Conservation (phyloP, 2,329 filamentous ascomycete genomes). For the Fusarium acutatum region DNA sequence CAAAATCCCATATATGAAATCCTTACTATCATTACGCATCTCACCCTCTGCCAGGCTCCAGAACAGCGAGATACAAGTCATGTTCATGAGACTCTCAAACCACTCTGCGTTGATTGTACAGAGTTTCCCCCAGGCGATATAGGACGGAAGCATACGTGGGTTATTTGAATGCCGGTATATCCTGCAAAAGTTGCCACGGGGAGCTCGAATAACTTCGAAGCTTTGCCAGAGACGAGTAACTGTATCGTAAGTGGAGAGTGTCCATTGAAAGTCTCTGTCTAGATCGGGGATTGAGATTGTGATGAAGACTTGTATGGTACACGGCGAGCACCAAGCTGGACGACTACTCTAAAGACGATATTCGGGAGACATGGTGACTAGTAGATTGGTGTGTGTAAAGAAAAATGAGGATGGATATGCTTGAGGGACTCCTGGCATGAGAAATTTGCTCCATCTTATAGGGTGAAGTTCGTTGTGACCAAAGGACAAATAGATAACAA, state of each 20-base stretch:
- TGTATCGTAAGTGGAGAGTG: neutral
- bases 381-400: too few species aligned
- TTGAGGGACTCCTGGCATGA: neutral
- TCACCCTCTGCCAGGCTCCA: neutral
- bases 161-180: neutral
- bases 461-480: neutral
- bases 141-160: neutral
- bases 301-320: neutral
- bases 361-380: neutral
- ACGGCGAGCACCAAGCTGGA: neutral
- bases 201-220: neutral
- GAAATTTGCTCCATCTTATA: neutral
- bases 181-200: neutral
- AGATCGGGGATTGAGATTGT: neutral
- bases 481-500: neutral
- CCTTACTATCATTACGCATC: neutral
- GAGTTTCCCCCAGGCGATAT: neutral
- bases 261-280: neutral
- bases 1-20: neutral
- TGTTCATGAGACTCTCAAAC: neutral
- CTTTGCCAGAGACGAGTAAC: neutral
- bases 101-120: neutral
- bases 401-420: neutral
- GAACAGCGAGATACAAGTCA: neutral
- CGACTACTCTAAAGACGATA: neutral